Evolutionary conservation across 495 filamentous ascomycete species (phyloP).

Genomic region (Penicillium psychrofluorescens): DNA sequence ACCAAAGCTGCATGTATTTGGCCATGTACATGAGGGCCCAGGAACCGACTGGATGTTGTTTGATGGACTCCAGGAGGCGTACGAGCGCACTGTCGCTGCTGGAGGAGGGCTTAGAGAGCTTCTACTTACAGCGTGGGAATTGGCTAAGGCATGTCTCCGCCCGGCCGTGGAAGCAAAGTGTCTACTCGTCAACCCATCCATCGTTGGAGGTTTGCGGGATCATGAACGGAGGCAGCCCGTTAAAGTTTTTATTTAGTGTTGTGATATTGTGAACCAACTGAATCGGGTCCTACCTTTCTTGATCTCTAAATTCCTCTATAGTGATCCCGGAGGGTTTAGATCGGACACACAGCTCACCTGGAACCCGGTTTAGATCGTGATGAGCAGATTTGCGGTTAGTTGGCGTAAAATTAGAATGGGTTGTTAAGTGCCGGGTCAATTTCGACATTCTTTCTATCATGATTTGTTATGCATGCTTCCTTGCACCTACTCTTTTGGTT

Average conservation of each 20-base stretch:
- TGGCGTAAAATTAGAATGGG: background rate
- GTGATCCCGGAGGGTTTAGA: background rate
- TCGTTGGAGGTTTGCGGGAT: slow-evolving; percentile 18
- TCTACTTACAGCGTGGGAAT: slow-evolving; percentile 9
- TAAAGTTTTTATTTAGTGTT: slow-evolving; percentile 9
- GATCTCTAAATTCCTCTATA: background rate
- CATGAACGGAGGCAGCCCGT: slow-evolving; percentile 10
- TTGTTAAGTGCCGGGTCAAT: background rate
- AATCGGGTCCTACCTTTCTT: background rate
- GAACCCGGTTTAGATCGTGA: background rate
- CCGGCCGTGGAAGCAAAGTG: slow-evolving; percentile 13
- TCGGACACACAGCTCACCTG: too few relatives aligned
- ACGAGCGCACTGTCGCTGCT: slow-evolving; percentile 12
- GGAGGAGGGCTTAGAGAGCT: slow-evolving; percentile 11
- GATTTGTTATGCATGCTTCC: background rate
- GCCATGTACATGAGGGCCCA: slow-evolving; percentile 64
- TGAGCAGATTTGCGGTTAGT: background rate
- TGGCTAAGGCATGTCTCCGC: slow-evolving; percentile 1
- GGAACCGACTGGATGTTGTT: slow-evolving; percentile 28
- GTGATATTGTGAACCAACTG: background rate
- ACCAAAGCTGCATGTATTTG: slow-evolving; percentile 67
- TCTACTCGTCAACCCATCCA: slow-evolving; percentile 18
- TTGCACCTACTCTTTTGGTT: too few relatives aligned
- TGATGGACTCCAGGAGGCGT: slow-evolving; percentile 11
- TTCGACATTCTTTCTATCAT: background rate